Evolutionary conservation across 1,284 basidiomycete genomes (phyloP).

Genomic region (Kalmanozyma brasiliensis): DNA sequence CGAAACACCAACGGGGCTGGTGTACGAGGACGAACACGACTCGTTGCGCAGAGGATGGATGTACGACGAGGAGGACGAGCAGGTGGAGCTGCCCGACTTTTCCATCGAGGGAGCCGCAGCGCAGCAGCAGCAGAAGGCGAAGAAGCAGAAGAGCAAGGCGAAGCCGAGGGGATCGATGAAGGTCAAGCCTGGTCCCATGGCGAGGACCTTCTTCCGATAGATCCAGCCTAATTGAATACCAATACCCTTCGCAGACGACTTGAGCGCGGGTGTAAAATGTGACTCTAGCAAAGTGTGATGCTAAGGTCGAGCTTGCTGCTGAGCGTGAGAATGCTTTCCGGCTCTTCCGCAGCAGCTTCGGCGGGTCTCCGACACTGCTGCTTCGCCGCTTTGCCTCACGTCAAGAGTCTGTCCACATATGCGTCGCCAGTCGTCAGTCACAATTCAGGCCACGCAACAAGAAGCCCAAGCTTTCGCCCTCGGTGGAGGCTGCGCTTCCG

Average conservation of each 20-base stretch:
- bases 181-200: slow-evolving; percentile 42
- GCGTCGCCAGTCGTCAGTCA: too few species aligned
- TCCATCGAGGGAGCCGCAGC: slow-evolving; percentile 18
- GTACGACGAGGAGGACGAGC: slow-evolving; percentile 23
- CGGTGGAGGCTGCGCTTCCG: too few species aligned
- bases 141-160: slow-evolving; percentile 15
- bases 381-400: too few species aligned
- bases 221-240: not conserved
- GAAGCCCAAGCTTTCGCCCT: too few species aligned
- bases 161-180: slow-evolving; percentile 23
- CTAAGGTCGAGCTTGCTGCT: too few species aligned
- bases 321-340: not conserved
- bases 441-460: too few species aligned
- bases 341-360: too few species aligned
- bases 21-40: slow-evolving; percentile 36
- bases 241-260: not conserved
- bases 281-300: not conserved
- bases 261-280: not conserved
- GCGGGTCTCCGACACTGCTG: not conserved
- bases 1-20: not conserved
- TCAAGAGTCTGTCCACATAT: too few species aligned
- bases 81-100: slow-evolving; percentile 27
- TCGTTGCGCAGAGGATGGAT: slow-evolving; percentile 32
- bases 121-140: slow-evolving; percentile 1
- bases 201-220: slow-evolving; percentile 35